Percentiles rank a stretch among this genome's conserved stretches.
Evolutionary conservation across 2,329 filamentous ascomycete species (phyloP).

Genomic region (Chrysoporthe puriensis): DNA sequence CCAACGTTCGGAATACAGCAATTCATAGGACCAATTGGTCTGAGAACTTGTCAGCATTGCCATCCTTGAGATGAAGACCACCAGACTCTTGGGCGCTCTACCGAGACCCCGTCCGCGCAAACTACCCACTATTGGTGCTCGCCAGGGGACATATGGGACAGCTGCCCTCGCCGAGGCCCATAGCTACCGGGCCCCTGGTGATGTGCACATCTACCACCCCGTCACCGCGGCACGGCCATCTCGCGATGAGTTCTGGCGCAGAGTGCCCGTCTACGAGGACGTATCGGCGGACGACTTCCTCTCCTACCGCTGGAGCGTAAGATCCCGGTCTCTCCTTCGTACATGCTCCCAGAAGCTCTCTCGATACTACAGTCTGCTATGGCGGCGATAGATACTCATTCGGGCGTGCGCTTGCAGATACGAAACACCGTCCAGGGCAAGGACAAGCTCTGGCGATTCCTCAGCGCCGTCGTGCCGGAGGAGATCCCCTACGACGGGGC

Average conservation of each 20-base stretch:
- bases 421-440: constrained; percentile 53
- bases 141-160: not conserved
- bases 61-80: not conserved
- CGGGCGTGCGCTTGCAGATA: not conserved
- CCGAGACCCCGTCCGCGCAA: not conserved
- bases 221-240: not conserved
- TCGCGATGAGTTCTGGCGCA: constrained; percentile 53
- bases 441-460: constrained; percentile 51
- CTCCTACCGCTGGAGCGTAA: constrained; percentile 58
- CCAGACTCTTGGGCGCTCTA: not conserved
- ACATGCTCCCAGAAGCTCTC: not conserved
- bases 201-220: not conserved
- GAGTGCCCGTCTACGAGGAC: constrained; percentile 53
- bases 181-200: not conserved
- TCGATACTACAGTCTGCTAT: too few species aligned
- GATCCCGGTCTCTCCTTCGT: constrained; percentile 31
- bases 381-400: not conserved
- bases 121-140: not conserved
- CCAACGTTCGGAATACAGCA: not conserved
- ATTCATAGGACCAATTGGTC: not conserved
- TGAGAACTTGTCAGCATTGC: not conserved
- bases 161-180: not conserved
- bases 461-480: constrained; percentile 54
- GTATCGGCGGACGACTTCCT: constrained; percentile 53
- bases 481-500: constrained; percentile 45